A percentile compares a stretch with the other conserved stretches of the same genome.
These are phyloP conservation scores for Glaciozyma martinii DNA, from an alignment of 768 basidiomycete genomes.

Conservation along the genomic window DNA sequence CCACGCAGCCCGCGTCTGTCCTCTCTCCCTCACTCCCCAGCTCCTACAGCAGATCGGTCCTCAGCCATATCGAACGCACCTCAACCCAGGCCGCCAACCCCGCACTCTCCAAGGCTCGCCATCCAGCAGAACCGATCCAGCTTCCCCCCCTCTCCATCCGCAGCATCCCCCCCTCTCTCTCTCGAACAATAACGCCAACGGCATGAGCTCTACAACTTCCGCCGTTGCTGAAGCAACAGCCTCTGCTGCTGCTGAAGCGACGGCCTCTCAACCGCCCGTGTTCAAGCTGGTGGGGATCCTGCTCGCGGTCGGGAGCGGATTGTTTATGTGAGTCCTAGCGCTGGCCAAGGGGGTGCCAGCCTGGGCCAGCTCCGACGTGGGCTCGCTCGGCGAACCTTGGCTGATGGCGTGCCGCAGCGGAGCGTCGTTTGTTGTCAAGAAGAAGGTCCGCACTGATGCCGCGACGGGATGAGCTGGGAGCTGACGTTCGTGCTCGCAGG, in stretches of 20 bases:
- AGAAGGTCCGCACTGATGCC: conserved; percentile 62
- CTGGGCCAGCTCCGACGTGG: background rate
- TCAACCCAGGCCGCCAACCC: too few species aligned
- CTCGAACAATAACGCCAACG: too few species aligned
- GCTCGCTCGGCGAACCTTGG: background rate
- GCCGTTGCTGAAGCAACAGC: background rate
- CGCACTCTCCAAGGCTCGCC: too few species aligned
- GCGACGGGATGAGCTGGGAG: background rate
- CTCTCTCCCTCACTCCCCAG: too few species aligned
- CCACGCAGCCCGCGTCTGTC: too few species aligned
- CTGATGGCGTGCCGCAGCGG: background rate
- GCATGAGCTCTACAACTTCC: too few species aligned
- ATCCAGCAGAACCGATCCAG: too few species aligned
- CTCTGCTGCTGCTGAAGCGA: conserved; percentile 10
- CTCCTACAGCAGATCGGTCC: too few species aligned
- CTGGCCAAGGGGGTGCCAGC: background rate
- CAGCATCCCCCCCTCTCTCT: too few species aligned
- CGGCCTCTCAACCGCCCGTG: conserved; percentile 31
- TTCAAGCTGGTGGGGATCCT: conserved; percentile 44
- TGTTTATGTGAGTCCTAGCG: conserved; percentile 78
- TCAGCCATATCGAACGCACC: too few species aligned
- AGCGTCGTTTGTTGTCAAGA: conserved; percentile 83
- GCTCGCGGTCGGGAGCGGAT: conserved; percentile 52
- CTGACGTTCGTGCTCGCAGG: background rate
- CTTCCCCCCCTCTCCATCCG: too few species aligned